Conservation (phyloP, 1,284 basidiomycete genomes). For the Puccinia brachypodii region DNA sequence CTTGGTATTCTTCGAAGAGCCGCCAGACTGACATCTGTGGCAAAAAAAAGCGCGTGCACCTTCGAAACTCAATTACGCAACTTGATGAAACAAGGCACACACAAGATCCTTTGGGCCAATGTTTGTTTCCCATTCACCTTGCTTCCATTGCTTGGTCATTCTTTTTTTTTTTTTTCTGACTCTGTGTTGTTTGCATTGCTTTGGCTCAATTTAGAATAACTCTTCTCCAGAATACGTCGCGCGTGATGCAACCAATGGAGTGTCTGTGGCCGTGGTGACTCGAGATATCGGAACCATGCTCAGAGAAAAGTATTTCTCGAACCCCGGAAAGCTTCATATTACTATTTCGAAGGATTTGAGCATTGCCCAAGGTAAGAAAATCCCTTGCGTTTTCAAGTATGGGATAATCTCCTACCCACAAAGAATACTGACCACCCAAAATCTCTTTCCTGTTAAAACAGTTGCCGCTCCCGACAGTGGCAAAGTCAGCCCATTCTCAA, state of each 20-base stretch:
- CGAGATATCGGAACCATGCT: slow-evolving; percentile 21
- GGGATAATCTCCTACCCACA: neutral
- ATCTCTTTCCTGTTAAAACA: neutral
- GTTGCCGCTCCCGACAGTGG: slow-evolving; percentile 40
- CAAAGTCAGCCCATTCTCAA: slow-evolving; percentile 44
- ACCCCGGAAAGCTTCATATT: slow-evolving; percentile 19
- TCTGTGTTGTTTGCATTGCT: neutral
- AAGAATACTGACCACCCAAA: neutral
- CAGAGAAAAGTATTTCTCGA: slow-evolving; percentile 14
- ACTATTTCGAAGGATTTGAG: slow-evolving; percentile 24
- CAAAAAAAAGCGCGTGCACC: slow-evolving; percentile 32
- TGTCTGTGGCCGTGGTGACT: slow-evolving; percentile 45
- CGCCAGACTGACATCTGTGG: neutral
- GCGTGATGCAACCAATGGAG: slow-evolving; percentile 10
- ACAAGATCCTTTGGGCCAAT: slow-evolving; percentile 38
- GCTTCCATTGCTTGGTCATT: neutral
- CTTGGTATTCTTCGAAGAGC: neutral
- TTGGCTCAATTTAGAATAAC: slow-evolving; percentile 30
- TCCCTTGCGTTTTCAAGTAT: neutral
- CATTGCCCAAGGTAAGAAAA: slow-evolving; percentile 25
- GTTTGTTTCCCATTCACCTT: slow-evolving; percentile 6
- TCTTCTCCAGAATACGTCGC: slow-evolving; percentile 45
- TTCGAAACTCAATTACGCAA: slow-evolving; percentile 34
- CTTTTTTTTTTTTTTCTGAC: neutral
- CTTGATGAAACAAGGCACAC: slow-evolving; percentile 17